Base-by-base conservation (phyloP, 2,329 filamentous ascomycete species). In the Bimuria novae-zelandiae region DNA sequence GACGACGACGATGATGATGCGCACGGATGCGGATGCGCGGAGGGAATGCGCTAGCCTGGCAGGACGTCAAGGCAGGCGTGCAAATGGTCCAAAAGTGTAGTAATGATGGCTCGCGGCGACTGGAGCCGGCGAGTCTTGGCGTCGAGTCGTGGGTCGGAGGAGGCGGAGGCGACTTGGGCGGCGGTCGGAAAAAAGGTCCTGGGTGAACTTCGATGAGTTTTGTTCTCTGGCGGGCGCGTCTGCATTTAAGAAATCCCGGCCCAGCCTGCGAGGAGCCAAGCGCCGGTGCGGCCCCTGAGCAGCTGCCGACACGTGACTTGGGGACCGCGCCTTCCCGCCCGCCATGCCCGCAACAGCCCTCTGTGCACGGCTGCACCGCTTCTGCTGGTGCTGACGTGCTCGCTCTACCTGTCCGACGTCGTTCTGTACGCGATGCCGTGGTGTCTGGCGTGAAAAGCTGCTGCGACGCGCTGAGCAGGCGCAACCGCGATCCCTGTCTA, bases 111-210 rank as follows among this genome's bases (percentile, higher is more conserved):
- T 33, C 27, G 41, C 41, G 11, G 44, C 40, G 54, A 57, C 44
- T 50, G 55, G 52, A 53, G 49, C 49, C n/a, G n/a, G n/a, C n/a
- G n/a, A n/a, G n/a, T n/a, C n/a, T n/a, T n/a, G n/a, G n/a, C n/a
- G n/a, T n/a, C 60, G 62, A 63, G 59, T 62, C 62, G 52, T 52
- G 49, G 57, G 39, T 17, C 61, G 65, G 68, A 65, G 66, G 57
- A 62, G 63, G 59, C 59, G 61, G 58, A 67, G 67, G 69, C 70
- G 67, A 36, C 33, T n/a, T 36, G 65, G 62, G 64, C 64, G 63
- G 65, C 62, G 17, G n/a, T 7, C 7, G 64, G 63, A 63, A 59
- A 63, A 64, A 62, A 62, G 62, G 58, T 56, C 32, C 57, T 32
- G n/a, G 32, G 27, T 23, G 41, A 64, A 61, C 55, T 54, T 51